Evolutionary conservation across 2,329 filamentous ascomycete species (phyloP).

Genomic region (Pseudomassariella vexata): DNA sequence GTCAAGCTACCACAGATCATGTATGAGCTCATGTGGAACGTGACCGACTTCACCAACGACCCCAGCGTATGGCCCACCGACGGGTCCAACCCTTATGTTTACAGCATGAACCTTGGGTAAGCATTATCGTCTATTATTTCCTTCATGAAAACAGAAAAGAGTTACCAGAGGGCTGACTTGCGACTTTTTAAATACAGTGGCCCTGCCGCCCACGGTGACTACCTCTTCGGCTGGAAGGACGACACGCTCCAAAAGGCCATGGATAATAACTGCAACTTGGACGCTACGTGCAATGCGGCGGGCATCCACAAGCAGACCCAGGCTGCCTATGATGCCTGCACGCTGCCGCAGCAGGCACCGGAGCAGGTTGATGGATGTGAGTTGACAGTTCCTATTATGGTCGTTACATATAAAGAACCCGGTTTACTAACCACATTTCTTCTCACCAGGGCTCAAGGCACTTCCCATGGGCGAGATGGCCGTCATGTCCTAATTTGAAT

Average conservation of each 20-base stretch:
- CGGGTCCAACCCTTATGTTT: slow-evolving; percentile 35
- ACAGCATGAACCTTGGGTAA: slow-evolving; percentile 37
- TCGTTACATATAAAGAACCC: neutral
- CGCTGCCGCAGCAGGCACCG: slow-evolving; percentile 36
- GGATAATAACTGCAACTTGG: slow-evolving; percentile 40
- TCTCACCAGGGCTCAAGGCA: slow-evolving; percentile 17
- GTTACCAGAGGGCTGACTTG: neutral
- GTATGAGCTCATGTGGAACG: slow-evolving; percentile 44
- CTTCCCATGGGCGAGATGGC: slow-evolving; percentile 25
- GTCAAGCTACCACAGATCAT: slow-evolving; percentile 43
- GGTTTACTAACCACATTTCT: too few relatives aligned
- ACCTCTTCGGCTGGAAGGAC: slow-evolving; percentile 46
- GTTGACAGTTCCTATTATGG: slow-evolving; percentile 12
- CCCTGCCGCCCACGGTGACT: slow-evolving; percentile 44
- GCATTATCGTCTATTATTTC: slow-evolving; percentile 12
- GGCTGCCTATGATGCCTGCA: slow-evolving; percentile 40
- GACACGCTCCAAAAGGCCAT: slow-evolving; percentile 42
- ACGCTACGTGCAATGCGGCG: slow-evolving; percentile 35
- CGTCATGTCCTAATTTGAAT: slow-evolving; percentile 21
- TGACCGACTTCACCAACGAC: slow-evolving; percentile 34
- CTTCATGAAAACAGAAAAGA: neutral
- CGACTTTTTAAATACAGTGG: slow-evolving; percentile 22
- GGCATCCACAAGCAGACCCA: slow-evolving; percentile 39
- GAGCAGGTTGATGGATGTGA: slow-evolving; percentile 45
- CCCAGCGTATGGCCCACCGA: slow-evolving; percentile 35